A percentile compares a stretch with the other conserved stretches of the same genome.
phyloP scores from a whole-genome alignment of 2,329 filamentous ascomycete species.

The Cladosporium sp. region DNA sequence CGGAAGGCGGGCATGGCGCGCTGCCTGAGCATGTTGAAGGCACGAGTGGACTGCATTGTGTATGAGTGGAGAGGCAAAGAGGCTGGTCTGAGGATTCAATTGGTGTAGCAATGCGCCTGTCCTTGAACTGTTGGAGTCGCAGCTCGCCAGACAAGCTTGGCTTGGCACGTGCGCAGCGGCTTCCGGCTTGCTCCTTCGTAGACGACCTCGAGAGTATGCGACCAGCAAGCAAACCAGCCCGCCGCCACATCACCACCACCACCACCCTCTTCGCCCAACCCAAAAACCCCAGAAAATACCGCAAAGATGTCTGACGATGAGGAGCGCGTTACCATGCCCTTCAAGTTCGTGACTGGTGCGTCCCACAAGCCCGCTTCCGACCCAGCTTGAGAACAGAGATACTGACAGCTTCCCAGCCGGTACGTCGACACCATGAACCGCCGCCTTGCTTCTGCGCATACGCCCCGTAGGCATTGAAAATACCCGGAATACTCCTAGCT shows the following conservation, averaged over 20 bases:
- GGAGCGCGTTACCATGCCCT: constrained; percentile 93
- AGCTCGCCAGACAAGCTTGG: constrained; percentile 12
- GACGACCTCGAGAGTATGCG: constrained; percentile 19
- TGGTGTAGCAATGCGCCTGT: constrained; percentile 4
- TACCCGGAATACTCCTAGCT: not conserved
- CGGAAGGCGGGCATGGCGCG: constrained; percentile 29
- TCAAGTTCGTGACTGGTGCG: constrained; percentile 99
- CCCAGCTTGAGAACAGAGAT: constrained; percentile 28
- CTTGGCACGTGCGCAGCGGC: not conserved
- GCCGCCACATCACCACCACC: constrained; percentile 17
- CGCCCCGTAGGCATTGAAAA: not conserved
- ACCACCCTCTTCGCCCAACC: constrained; percentile 11
- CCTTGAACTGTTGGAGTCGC: constrained; percentile 4
- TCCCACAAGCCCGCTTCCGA: constrained; percentile 24
- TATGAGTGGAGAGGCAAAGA: constrained; percentile 24
- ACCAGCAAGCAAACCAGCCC: constrained; percentile 11
- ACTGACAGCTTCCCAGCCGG: constrained; percentile 29
- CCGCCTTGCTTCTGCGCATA: not conserved
- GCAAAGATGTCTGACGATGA: constrained; percentile 88
- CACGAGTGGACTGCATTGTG: constrained; percentile 37
- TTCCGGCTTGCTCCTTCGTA: constrained; percentile 13
- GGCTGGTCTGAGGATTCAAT: not conserved
- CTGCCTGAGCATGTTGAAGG: constrained; percentile 30
- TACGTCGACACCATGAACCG: constrained; percentile 19
- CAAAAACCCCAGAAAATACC: constrained; percentile 28